Evolutionary conservation across 73 alveolate species (phyloP).

Genomic region (Paramecium caudatum): DNA sequence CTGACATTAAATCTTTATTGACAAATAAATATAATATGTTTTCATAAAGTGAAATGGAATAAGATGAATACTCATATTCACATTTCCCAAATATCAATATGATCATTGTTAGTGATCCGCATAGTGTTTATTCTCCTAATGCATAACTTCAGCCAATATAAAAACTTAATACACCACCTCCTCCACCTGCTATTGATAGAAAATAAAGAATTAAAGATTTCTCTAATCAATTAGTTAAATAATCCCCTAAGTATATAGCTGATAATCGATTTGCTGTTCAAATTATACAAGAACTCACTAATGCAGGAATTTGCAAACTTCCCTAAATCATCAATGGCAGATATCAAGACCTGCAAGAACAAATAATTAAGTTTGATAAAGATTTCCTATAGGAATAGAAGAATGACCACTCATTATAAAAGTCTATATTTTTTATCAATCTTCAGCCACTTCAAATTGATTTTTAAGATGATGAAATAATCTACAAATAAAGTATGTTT

Average conservation of each 20-base stretch:
- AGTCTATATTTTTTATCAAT: not conserved
- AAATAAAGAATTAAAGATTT: not conserved
- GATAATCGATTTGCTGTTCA: not conserved
- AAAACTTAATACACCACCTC: no score
- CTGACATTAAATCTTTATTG: conserved; percentile 5
- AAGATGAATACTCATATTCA: no score
- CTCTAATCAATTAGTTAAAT: not conserved
- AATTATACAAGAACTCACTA: not conserved
- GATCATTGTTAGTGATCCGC: no score
- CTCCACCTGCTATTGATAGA: not conserved
- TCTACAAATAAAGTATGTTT: not conserved
- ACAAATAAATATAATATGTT: not conserved
- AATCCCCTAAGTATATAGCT: not conserved
- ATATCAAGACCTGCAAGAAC: not conserved
- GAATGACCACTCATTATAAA: not conserved
- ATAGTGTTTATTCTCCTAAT: no score
- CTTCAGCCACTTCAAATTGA: not conserved
- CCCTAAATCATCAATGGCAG: not conserved
- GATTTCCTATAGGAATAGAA: not conserved
- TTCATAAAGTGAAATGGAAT: not conserved
- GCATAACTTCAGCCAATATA: no score
- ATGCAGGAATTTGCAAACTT: not conserved
- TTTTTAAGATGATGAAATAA: not conserved
- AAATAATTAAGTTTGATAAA: conserved; percentile 4
- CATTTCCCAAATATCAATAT: no score